Percentiles rank a stretch among this genome's conserved stretches.
These are phyloP conservation scores for Globisporangium apiculatum DNA, from an alignment of 352 stramenopile genomes.

Conservation along the genomic window DNA sequence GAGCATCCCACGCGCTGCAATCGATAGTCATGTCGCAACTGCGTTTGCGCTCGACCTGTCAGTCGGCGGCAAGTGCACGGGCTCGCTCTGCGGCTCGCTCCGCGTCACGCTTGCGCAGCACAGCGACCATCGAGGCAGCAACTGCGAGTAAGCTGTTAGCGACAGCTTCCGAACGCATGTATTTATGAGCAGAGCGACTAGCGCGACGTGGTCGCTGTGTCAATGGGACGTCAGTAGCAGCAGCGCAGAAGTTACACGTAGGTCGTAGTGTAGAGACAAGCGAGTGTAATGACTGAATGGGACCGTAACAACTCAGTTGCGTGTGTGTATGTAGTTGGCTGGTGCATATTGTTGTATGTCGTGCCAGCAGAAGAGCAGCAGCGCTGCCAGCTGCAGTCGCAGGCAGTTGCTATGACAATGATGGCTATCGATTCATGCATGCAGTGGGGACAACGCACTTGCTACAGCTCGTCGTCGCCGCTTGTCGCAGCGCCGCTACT, in stretches of 20 bases:
- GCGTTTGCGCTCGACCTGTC: slow-evolving; percentile 49
- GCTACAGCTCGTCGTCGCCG: slow-evolving; percentile 41
- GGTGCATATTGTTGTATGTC: too few relatives aligned
- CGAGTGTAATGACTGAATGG: too few relatives aligned
- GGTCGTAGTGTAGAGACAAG: not conserved
- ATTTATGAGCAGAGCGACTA: slow-evolving; percentile 6
- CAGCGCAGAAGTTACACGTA: not conserved
- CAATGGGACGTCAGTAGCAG: not conserved
- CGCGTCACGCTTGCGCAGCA: slow-evolving; percentile 25
- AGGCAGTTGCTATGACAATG: not conserved
- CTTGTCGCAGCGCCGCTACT: not conserved
- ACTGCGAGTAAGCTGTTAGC: too few relatives aligned
- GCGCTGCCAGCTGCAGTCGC: not conserved
- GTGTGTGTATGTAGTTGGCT: too few relatives aligned
- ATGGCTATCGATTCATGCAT: slow-evolving; percentile 1
- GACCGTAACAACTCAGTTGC: too few relatives aligned
- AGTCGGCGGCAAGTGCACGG: slow-evolving; percentile 43
- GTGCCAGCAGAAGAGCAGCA: too few relatives aligned
- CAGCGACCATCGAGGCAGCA: not conserved
- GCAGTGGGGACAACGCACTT: too few relatives aligned
- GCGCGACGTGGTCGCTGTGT: not conserved
- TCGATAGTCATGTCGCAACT: slow-evolving; percentile 12
- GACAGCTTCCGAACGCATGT: not conserved
- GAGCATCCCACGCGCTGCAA: slow-evolving; percentile 34
- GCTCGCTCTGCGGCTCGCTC: slow-evolving; percentile 47